These are phyloP conservation scores for Bathelium albidoporum DNA, from an alignment of 495 filamentous ascomycete genomes.

Conservation along the genomic window DNA sequence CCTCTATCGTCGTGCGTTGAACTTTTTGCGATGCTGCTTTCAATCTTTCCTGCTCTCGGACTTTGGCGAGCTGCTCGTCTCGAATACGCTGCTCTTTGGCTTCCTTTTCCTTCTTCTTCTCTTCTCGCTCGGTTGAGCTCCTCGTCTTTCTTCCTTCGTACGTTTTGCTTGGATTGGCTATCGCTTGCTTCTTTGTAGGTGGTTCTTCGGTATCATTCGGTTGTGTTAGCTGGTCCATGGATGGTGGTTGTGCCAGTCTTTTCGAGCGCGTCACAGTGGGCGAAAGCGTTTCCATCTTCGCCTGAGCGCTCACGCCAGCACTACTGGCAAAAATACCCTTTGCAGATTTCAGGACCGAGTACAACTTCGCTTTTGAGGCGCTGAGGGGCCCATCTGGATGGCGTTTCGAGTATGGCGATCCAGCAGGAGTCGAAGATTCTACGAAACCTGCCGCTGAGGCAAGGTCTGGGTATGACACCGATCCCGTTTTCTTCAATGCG, in stretches of 20 bases:
- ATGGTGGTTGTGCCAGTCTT: slow-evolving; percentile 10
- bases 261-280: slow-evolving; percentile 23
- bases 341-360: slow-evolving; percentile 76
- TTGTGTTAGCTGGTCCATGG: neutral
- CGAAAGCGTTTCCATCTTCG: slow-evolving; percentile 51
- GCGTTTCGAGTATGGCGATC: slow-evolving; percentile 53
- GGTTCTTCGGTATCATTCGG: neutral
- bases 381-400: slow-evolving; percentile 70
- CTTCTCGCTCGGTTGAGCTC: slow-evolving; percentile 62
- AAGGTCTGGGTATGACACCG: slow-evolving; percentile 50
- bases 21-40: slow-evolving; percentile 26
- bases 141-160: slow-evolving; percentile 52
- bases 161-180: slow-evolving; percentile 13
- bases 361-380: slow-evolving; percentile 77
- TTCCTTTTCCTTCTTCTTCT: slow-evolving; percentile 56
- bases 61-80: slow-evolving; percentile 52
- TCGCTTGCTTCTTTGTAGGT: neutral
- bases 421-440: slow-evolving; percentile 53
- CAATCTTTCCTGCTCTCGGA: slow-evolving; percentile 49
- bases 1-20: slow-evolving; percentile 10
- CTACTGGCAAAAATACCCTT: slow-evolving; percentile 74
- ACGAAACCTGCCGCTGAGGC: slow-evolving; percentile 29
- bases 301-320: slow-evolving; percentile 65
- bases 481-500: slow-evolving; percentile 50
- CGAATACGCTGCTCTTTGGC: slow-evolving; percentile 44